These are phyloP conservation scores for Trametes cingulata DNA, from an alignment of 768 basidiomycete genomes.

Conservation along the genomic window DNA sequence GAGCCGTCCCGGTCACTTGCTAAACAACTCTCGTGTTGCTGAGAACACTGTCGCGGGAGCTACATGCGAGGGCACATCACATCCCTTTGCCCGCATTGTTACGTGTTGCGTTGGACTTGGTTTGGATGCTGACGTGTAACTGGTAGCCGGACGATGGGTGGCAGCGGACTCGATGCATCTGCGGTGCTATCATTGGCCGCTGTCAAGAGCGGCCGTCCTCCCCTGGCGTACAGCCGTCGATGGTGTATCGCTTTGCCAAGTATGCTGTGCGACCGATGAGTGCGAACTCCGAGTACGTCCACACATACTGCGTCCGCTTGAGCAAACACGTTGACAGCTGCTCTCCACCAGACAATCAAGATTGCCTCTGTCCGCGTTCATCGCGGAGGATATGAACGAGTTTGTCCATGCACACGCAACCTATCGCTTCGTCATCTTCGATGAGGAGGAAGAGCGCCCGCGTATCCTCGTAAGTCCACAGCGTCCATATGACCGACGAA, in stretches of 20 bases:
- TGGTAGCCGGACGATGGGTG: constrained; percentile 63
- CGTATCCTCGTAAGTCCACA: constrained; percentile 66
- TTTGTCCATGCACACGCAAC: constrained; percentile 90
- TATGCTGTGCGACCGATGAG: constrained; percentile 78
- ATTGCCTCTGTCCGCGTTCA: constrained; percentile 80
- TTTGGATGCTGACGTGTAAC: constrained; percentile 6
- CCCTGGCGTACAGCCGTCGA: constrained; percentile 33
- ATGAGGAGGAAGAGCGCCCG: constrained; percentile 83
- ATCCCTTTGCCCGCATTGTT: constrained; percentile 24
- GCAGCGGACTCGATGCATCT: constrained; percentile 70
- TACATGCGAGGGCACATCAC: constrained; percentile 84
- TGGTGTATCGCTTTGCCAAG: constrained; percentile 75
- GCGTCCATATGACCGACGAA: not conserved
- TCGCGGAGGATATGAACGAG: constrained; percentile 90
- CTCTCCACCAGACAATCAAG: constrained; percentile 36
- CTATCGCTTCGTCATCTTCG: constrained; percentile 86
- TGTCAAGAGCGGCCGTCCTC: constrained; percentile 50
- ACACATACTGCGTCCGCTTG: not conserved
- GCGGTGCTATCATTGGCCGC: constrained; percentile 81
- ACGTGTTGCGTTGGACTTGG: too few relatives aligned
- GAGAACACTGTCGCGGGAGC: constrained; percentile 78
- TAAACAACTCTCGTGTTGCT: constrained; percentile 82
- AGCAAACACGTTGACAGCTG: not conserved
- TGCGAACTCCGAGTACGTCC: constrained; percentile 59
- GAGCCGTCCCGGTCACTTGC: constrained; percentile 44